Evolutionary conservation across 108 stramenopile genomes (phyloP).

Genomic region (Skeletonema tropicum): DNA sequence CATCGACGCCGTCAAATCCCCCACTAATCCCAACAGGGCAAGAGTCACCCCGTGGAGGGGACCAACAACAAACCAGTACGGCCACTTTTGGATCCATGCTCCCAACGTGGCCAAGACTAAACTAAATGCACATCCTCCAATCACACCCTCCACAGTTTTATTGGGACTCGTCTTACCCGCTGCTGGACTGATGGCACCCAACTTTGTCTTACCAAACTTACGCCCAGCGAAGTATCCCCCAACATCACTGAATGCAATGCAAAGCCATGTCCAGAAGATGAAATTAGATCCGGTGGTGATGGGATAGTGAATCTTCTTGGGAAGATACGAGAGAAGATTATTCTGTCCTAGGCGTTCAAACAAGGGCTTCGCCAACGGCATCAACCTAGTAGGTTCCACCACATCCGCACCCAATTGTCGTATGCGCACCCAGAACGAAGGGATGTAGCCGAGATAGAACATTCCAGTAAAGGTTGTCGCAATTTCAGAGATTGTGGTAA

Average conservation of each 20-base stretch:
- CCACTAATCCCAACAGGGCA: constrained; percentile 87
- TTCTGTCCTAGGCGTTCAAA: constrained; percentile 60
- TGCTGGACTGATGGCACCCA: constrained; percentile 77
- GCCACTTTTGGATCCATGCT: constrained; percentile 94
- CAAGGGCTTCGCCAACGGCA: constrained; percentile 58
- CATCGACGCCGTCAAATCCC: constrained; percentile 97
- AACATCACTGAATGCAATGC: constrained; percentile 92
- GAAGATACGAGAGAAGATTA: constrained; percentile 60
- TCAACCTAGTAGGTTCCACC: constrained; percentile 70
- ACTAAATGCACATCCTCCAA: constrained; percentile 86
- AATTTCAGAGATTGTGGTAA: constrained; percentile 90
- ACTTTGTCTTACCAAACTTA: constrained; percentile 82
- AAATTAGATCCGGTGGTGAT: constrained; percentile 89
- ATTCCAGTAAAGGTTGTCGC: constrained; percentile 96
- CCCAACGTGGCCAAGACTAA: constrained; percentile 71
- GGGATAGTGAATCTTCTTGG: constrained; percentile 69
- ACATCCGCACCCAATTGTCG: constrained; percentile 59
- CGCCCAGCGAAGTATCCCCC: constrained; percentile 94
- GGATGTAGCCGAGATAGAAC: constrained; percentile 96
- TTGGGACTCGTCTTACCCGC: constrained; percentile 95
- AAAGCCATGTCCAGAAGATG: constrained; percentile 95
- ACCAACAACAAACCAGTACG: constrained; percentile 81
- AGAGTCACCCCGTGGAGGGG: constrained; percentile 83
- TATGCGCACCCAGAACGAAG: constrained; percentile 93
- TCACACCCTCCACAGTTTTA: constrained; percentile 95